Conservation (phyloP, 2,329 filamentous ascomycete species). For the Metarhizium humberi region DNA sequence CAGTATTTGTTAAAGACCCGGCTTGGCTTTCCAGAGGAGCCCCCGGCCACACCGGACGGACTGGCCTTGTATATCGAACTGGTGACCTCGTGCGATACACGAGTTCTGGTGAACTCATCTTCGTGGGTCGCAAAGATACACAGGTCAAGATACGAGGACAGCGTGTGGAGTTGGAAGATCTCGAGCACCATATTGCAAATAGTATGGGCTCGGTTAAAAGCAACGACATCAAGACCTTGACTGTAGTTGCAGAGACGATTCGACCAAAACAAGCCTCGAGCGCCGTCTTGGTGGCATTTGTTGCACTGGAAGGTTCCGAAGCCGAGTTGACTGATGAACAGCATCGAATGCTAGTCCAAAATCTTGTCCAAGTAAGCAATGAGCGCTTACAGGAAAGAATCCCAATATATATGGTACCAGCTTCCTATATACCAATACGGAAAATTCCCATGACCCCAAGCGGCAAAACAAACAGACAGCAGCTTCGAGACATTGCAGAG, state of each 20-base stretch:
- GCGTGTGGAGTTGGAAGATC: constrained; percentile 30
- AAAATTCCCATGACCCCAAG: constrained; percentile 7
- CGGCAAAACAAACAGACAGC: constrained; percentile 9
- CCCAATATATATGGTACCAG: constrained; percentile 11
- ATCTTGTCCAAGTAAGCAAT: background rate
- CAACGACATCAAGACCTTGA: background rate
- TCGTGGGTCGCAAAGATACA: constrained; percentile 1
- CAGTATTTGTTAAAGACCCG: constrained; percentile 33
- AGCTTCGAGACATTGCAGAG: constrained; percentile 6
- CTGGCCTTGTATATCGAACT: constrained; percentile 21
- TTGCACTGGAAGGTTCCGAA: background rate
- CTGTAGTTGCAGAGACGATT: constrained; percentile 8
- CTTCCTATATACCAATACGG: constrained; percentile 9
- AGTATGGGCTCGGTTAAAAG: background rate
- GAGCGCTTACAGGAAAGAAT: background rate
- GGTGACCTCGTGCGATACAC: constrained; percentile 21
- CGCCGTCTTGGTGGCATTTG: constrained; percentile 8
- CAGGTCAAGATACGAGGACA: constrained; percentile 44
- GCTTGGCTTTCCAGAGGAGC: constrained; percentile 19
- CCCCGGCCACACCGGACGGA: constrained; percentile 16
- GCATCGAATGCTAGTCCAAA: constrained; percentile 3
- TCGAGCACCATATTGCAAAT: constrained; percentile 9
- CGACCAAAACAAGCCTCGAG: constrained; percentile 4
- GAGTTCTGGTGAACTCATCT: constrained; percentile 19
- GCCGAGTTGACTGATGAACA: background rate